Evolutionary conservation across 306 rosid genomes (phyloP).

Genomic region (Quercus ilex): DNA sequence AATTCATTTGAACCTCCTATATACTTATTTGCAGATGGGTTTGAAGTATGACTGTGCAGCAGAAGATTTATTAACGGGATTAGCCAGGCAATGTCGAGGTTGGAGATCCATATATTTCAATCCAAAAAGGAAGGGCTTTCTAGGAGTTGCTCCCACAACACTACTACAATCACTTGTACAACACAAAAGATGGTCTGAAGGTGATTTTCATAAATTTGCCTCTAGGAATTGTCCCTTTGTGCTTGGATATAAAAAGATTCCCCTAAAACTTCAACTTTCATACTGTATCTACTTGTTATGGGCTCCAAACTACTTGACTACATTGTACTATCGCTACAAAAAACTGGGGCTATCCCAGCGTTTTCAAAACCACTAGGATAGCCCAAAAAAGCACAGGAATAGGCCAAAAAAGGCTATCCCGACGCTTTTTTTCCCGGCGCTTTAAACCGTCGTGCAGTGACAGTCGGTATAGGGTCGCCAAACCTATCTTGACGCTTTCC

Average conservation of each 20-base stretch:
- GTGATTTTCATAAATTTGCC: neutral
- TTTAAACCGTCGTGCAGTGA: too few species aligned
- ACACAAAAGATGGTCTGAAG: neutral
- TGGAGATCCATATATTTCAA: conserved; percentile 16
- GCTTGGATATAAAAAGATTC: too few species aligned
- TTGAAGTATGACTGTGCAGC: conserved; percentile 18
- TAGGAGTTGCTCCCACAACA: neutral
- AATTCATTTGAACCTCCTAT: neutral
- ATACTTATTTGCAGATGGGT: conserved; percentile 3
- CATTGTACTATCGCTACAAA: neutral
- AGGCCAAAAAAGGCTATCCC: too few species aligned
- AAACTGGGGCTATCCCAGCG: too few species aligned
- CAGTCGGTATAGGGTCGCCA: too few species aligned
- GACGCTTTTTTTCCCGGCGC: too few species aligned
- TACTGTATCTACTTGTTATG: neutral
- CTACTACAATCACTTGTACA: neutral
- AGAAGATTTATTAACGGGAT: neutral
- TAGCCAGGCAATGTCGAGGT: conserved; percentile 11
- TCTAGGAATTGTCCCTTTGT: too few species aligned
- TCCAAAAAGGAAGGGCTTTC: neutral
- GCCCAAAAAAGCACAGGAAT: too few species aligned
- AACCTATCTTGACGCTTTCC: too few species aligned
- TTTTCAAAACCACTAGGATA: too few species aligned
- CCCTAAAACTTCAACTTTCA: too few species aligned
- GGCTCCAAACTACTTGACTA: neutral